Evolutionary conservation across 257 asterid species (phyloP).

Genomic region (Schizonepeta tenuifolia): DNA sequence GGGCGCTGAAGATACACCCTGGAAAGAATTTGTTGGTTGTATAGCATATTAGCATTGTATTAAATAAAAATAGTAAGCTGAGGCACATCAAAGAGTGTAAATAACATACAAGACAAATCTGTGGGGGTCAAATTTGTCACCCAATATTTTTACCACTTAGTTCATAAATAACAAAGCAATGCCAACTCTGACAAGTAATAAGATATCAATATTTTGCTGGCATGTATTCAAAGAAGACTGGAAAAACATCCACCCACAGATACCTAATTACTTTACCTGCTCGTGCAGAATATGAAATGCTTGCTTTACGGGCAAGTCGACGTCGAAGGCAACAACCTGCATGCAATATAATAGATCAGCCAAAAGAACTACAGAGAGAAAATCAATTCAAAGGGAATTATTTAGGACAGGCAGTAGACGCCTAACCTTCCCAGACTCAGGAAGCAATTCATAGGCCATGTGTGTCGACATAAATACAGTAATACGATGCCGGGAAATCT

Average conservation of each 20-base stretch:
- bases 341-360: slow-evolving; percentile 25
- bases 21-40: slow-evolving; percentile 41
- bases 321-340: slow-evolving; percentile 90
- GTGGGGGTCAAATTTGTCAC: neutral
- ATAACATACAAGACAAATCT: slow-evolving; percentile 6
- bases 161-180: slow-evolving; percentile 7
- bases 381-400: neutral
- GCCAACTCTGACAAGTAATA: slow-evolving; percentile 4
- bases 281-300: slow-evolving; percentile 95
- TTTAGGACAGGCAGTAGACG: slow-evolving; percentile 14
- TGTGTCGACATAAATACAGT: slow-evolving; percentile 73
- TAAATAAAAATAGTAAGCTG: slow-evolving; percentile 13
- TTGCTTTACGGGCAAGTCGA: slow-evolving; percentile 87
- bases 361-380: slow-evolving; percentile 10
- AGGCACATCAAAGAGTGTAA: slow-evolving; percentile 18
- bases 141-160: slow-evolving; percentile 6
- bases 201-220: slow-evolving; percentile 5
- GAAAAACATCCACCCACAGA: slow-evolving; percentile 6
- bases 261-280: slow-evolving; percentile 64
- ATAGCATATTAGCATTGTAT: neutral
- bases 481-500: slow-evolving; percentile 71
- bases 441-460: slow-evolving; percentile 88
- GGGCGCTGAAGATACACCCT: slow-evolving; percentile 87
- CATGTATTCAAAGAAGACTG: slow-evolving; percentile 14
- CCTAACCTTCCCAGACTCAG: slow-evolving; percentile 91